A percentile compares a stretch with the other conserved stretches of the same genome.
Conservation (phyloP, 257 asterid species). For the Pogostemon cablin region DNA sequence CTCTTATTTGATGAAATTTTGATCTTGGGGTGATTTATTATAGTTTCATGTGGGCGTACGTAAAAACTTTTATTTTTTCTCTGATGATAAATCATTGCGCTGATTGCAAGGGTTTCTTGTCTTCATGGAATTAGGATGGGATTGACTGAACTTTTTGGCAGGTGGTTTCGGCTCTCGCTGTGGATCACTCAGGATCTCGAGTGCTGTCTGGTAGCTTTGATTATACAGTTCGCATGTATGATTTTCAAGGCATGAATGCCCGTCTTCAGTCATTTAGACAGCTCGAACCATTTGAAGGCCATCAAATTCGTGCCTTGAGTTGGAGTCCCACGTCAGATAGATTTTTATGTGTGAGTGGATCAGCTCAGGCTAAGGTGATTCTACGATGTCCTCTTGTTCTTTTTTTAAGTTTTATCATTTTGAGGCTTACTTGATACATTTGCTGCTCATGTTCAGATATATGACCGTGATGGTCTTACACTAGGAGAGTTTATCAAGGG, state of each 20-base stretch:
- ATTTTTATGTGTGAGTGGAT: conserved; percentile 94
- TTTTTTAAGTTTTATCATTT: conserved; percentile 12
- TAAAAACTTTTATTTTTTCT: neutral
- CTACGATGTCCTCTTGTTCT: conserved; percentile 18
- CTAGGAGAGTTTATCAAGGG: conserved; percentile 94
- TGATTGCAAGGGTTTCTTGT: neutral
- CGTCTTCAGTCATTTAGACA: conserved; percentile 93
- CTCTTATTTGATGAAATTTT: neutral
- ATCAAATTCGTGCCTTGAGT: conserved; percentile 94
- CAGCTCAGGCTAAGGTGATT: conserved; percentile 96
- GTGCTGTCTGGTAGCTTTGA: conserved; percentile 95
- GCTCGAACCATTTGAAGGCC: conserved; percentile 97
- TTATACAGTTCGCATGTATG: conserved; percentile 91
- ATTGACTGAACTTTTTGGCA: conserved; percentile 38
- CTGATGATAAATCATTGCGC: neutral
- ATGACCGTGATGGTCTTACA: conserved; percentile 96
- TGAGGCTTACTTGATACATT: conserved; percentile 27
- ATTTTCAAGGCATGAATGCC: conserved; percentile 98
- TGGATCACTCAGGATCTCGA: conserved; percentile 92
- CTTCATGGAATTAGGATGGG: conserved; percentile 6
- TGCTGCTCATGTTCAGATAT: conserved; percentile 59
- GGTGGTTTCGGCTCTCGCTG: conserved; percentile 93
- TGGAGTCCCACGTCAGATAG: conserved; percentile 98
- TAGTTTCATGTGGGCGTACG: neutral
- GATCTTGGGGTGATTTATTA: neutral